These are phyloP conservation scores for Daldinia decipiens DNA, from an alignment of 495 filamentous ascomycete genomes.

Conservation along the genomic window DNA sequence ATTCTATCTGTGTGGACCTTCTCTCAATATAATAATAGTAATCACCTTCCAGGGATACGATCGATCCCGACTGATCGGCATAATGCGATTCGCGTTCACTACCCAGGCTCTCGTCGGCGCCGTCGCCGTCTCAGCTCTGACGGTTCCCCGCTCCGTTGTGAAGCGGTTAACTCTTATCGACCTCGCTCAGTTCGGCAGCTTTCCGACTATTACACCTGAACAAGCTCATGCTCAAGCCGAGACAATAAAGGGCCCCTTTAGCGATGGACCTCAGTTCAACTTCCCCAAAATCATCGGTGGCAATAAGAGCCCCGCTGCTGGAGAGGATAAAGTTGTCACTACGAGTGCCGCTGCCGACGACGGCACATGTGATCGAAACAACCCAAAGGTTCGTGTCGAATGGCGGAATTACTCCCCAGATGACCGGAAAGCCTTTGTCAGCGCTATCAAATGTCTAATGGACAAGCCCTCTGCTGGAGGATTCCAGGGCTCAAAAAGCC, in stretches of 20 bases:
- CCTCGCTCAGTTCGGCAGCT: slow-evolving; percentile 42
- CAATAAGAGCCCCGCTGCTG: slow-evolving; percentile 19
- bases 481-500: slow-evolving; percentile 45
- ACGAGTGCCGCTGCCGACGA: slow-evolving; percentile 15
- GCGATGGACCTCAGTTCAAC: slow-evolving; percentile 27
- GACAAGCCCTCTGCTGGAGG: slow-evolving; percentile 45
- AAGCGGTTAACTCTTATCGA: slow-evolving; percentile 43
- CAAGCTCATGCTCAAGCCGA: slow-evolving; percentile 35
- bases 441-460: slow-evolving; percentile 51
- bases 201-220: slow-evolving; percentile 41
- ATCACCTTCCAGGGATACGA: slow-evolving; percentile 1
- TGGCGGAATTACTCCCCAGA: slow-evolving; percentile 46
- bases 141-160: slow-evolving; percentile 29
- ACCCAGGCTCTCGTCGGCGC: slow-evolving; percentile 46
- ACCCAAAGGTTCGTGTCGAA: slow-evolving; percentile 46
- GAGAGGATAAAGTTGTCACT: slow-evolving; percentile 12
- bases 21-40: slow-evolving; percentile 30
- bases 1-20: slow-evolving; percentile 18
- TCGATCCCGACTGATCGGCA: slow-evolving; percentile 31
- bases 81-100: slow-evolving; percentile 43
- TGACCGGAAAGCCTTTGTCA: slow-evolving; percentile 48
- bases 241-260: not conserved
- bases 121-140: slow-evolving; percentile 43
- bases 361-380: slow-evolving; percentile 43
- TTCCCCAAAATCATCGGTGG: not conserved